Evolutionary conservation across 208 protist species (phyloP).

Genomic region (Crithidia mellificae): DNA sequence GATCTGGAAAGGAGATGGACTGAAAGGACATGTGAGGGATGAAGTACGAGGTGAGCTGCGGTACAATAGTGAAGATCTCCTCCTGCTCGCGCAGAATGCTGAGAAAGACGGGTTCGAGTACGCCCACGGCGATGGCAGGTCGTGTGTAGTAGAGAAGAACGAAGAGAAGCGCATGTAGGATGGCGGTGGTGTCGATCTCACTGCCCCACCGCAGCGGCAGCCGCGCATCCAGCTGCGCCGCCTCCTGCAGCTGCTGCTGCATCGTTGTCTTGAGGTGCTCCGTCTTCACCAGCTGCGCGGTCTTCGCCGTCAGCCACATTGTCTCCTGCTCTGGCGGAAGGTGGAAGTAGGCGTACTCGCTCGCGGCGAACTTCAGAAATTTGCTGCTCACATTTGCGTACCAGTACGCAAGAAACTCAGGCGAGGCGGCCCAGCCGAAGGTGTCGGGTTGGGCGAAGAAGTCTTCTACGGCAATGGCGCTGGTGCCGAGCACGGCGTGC

Average conservation of each 20-base stretch:
- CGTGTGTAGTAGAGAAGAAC: constrained; percentile 31
- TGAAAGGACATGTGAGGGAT: constrained; percentile 24
- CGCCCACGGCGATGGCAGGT: constrained; percentile 20
- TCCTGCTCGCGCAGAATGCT: constrained; percentile 18
- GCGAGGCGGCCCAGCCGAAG: constrained; percentile 20
- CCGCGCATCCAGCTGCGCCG: background rate
- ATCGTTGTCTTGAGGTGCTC: constrained; percentile 29
- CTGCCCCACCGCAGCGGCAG: constrained; percentile 7
- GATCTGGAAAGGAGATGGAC: background rate
- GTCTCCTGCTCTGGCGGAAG: constrained; percentile 25
- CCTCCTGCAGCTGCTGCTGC: constrained; percentile 19
- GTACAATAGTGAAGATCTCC: constrained; percentile 21
- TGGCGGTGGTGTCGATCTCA: background rate
- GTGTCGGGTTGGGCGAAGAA: constrained; percentile 28
- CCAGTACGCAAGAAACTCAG: constrained; percentile 26
- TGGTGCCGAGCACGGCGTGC: constrained; percentile 10
- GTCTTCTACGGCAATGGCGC: background rate
- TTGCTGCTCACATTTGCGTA: constrained; percentile 28
- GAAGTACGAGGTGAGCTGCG: constrained; percentile 27
- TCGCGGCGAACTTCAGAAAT: constrained; percentile 47
- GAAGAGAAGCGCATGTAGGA: constrained; percentile 32
- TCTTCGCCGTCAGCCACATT: constrained; percentile 32
- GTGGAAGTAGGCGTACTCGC: constrained; percentile 47
- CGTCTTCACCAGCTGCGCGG: constrained; percentile 31
- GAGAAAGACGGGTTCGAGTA: constrained; percentile 39